Evolutionary conservation across 169 alveolate genomes (phyloP).

Genomic region (Cyclospora cayetanensis): DNA sequence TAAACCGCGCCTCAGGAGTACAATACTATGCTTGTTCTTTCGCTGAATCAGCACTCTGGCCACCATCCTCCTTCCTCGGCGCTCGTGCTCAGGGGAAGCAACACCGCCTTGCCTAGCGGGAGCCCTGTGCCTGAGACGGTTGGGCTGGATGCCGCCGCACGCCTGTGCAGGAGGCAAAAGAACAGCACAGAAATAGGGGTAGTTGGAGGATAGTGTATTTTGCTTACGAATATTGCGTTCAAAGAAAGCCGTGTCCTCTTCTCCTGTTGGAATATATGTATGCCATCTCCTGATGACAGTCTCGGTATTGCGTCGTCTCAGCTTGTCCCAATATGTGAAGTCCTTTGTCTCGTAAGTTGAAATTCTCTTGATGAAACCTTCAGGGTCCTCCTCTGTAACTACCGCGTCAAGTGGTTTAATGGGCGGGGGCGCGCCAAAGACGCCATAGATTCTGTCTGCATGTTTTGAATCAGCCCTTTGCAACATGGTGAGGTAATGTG

Average conservation of each 20-base stretch:
- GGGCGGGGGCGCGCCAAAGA: neutral
- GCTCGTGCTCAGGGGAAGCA: neutral
- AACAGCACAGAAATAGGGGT: neutral
- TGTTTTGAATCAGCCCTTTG: neutral
- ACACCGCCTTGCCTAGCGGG: too few species aligned
- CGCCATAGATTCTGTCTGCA: neutral
- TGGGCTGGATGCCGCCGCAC: neutral
- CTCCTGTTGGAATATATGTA: neutral
- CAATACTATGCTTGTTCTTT: too few species aligned
- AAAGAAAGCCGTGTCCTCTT: slow-evolving; percentile 36
- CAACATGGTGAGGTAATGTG: neutral
- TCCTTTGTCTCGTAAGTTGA: neutral
- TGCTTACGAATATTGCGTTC: slow-evolving; percentile 17
- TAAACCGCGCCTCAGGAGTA: too few species aligned
- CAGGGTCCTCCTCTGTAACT: neutral
- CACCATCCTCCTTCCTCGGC: neutral
- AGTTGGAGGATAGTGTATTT: too few species aligned
- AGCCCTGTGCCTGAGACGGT: neutral
- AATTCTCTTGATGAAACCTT: neutral
- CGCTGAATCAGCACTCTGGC: too few species aligned
- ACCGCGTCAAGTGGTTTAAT: slow-evolving; percentile 3
- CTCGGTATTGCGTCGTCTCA: neutral
- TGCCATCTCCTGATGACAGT: slow-evolving; percentile 52
- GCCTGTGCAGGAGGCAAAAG: neutral
- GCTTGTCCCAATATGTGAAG: slow-evolving; percentile 60